A percentile compares a stretch with the other conserved stretches of the same genome.
Conservation (phyloP, 306 rosid species). For the Casuarina glauca region DNA sequence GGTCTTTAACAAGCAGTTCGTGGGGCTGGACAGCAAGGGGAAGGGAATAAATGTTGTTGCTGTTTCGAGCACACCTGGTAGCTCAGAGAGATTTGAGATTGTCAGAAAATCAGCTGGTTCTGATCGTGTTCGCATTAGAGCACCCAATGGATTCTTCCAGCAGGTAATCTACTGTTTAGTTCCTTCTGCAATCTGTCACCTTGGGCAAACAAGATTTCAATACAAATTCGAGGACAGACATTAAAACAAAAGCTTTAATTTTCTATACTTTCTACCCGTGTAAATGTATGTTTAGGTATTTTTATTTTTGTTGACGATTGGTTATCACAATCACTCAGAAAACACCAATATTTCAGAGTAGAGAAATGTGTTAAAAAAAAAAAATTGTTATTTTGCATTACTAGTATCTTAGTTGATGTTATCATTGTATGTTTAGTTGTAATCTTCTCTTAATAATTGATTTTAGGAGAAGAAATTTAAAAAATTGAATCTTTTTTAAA, state of each 20-base stretch:
- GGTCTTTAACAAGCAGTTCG: slow-evolving; percentile 61
- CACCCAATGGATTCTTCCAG: slow-evolving; percentile 60
- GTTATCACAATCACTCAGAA: too few relatives aligned
- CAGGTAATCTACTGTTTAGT: slow-evolving; percentile 41
- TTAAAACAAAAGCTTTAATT: not conserved
- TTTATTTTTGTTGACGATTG: too few relatives aligned
- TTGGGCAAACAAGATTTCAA: not conserved
- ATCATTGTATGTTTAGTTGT: too few relatives aligned
- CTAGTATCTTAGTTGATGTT: too few relatives aligned
- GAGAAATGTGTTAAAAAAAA: too few relatives aligned
- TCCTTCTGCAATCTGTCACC: not conserved
- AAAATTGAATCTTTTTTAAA: too few relatives aligned
- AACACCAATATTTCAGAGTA: too few relatives aligned
- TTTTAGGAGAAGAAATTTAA: too few relatives aligned
- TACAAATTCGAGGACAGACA: slow-evolving; percentile 7
- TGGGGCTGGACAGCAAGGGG: slow-evolving; percentile 42
- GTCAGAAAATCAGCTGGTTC: slow-evolving; percentile 41
- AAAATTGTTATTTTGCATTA: too few relatives aligned
- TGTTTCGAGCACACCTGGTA: slow-evolving; percentile 31
- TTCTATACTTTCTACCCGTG: not conserved
- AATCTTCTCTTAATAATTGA: too few relatives aligned
- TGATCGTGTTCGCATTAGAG: slow-evolving; percentile 53
- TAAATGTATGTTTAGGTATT: not conserved
- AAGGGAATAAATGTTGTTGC: slow-evolving; percentile 50
- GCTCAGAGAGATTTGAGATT: slow-evolving; percentile 42